Evolutionary conservation across 768 basidiomycete genomes (phyloP).

Genomic region (Lactarius sanguifluus): DNA sequence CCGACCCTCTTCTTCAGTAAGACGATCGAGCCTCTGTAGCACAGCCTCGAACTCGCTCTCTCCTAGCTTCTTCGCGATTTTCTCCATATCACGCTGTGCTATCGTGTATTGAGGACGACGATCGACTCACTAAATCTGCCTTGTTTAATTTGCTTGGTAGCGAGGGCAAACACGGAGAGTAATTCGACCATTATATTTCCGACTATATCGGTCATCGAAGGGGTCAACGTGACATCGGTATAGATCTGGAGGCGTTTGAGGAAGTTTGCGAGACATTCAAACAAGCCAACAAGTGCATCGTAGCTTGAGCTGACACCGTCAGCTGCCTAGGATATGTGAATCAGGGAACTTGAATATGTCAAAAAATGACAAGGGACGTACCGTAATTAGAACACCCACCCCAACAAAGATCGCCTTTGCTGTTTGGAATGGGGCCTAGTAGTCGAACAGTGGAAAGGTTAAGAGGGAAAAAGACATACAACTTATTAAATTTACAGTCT

Average conservation of each 20-base stretch:
- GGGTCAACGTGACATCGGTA: neutral
- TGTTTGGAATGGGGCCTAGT: neutral
- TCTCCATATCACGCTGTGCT: too few relatives aligned
- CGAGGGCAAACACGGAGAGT: too few relatives aligned
- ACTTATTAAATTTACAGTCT: neutral
- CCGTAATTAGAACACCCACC: neutral
- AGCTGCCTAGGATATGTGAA: neutral
- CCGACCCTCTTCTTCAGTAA: too few relatives aligned
- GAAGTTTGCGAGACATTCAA: conserved; percentile 8
- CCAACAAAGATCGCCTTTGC: neutral
- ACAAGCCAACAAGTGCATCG: conserved; percentile 7
- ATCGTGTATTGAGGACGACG: too few relatives aligned
- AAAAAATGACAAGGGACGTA: neutral
- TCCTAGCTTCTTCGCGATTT: too few relatives aligned
- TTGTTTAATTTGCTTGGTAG: too few relatives aligned
- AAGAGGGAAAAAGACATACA: neutral
- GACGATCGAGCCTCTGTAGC: too few relatives aligned
- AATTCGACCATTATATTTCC: too few relatives aligned
- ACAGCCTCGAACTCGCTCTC: too few relatives aligned
- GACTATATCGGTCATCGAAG: too few relatives aligned
- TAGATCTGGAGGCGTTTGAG: conserved; percentile 9
- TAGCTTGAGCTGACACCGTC: neutral
- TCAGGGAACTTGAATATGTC: too few relatives aligned
- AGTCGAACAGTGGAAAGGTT: neutral
- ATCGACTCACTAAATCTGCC: too few relatives aligned